phyloP scores from a whole-genome alignment of 2,329 filamentous ascomycete species.

The Pseudocercospora pini-densiflorae region DNA sequence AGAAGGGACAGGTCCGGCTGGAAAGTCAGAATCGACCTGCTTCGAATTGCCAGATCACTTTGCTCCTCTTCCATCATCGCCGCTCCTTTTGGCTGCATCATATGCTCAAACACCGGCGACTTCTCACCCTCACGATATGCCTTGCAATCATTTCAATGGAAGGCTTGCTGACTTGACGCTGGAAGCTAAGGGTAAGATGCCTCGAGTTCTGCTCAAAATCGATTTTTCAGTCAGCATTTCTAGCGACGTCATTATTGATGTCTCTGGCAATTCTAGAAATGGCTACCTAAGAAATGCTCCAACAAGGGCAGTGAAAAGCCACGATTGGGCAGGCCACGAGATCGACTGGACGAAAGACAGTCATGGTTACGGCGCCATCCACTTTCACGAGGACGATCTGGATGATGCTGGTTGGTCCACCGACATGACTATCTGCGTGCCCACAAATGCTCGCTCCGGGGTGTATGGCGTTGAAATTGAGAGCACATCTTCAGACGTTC shows the following conservation, averaged over 20 bases:
- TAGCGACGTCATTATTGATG: neutral
- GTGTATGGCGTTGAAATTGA: neutral
- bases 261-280: neutral
- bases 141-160: neutral
- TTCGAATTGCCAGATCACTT: neutral
- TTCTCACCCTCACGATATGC: neutral
- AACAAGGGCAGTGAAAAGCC: constrained; percentile 5
- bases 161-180: neutral
- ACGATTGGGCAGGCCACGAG: constrained; percentile 4
- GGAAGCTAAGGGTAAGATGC: neutral
- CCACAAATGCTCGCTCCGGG: neutral
- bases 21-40: neutral
- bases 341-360: constrained; percentile 10
- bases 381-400: constrained; percentile 13
- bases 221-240: neutral
- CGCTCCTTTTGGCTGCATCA: neutral
- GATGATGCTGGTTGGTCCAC: constrained; percentile 9
- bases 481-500: neutral
- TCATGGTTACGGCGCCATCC: constrained; percentile 5
- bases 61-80: neutral
- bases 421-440: neutral
- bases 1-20: neutral
- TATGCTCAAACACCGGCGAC: neutral
- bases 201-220: neutral
- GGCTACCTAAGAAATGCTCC: constrained; percentile 1